Base-by-base conservation (phyloP, 2,329 filamentous ascomycete genomes). In the Colletotrichum simmondsii region DNA sequence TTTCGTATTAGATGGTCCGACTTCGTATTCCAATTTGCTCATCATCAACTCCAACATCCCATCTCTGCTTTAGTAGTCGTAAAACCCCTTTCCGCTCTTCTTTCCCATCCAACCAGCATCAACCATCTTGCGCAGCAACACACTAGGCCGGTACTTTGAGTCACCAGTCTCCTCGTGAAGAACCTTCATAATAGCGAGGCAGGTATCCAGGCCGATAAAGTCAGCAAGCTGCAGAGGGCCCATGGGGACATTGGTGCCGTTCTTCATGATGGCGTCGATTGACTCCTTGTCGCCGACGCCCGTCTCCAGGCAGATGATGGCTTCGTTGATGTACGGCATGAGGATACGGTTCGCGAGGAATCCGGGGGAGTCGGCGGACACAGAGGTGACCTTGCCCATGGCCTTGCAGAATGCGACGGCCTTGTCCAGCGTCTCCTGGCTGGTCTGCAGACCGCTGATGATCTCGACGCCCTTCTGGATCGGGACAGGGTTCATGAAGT, bases 271-370 rank as follows among this genome's bases (percentile, higher is more conserved):
- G 76, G 90, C 92, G 80, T 99, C 97, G 76, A 99, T 99, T 75
- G 96, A 94, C 79, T 98, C 95, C 77, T 94, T 93, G 75, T 91
- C 89, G 22, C 97, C 97, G 0, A 99, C 92, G 3, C 94, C 94
- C 0, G 97, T 98, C 85, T 99, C 97, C 16, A 99, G 87, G 83
- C 97, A 99, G 75, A 98, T 96, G 77, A 99, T 88, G 10, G 97
- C 97, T 85, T 99, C 97, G 82, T 99, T 99, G 86, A 99, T 98
- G 82, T 99, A 99, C 0, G 97, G 97, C 97, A 99, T 99, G 72
- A 99, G 86, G 74, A 99, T 99, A 11, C 97, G 90, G 83, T 99
- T 99, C 37, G 97, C 97, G 28, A 99, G 87, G 86, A 99, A 99
- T 1, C 97, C 97, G 0, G 97, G 97, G 0, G 94, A 91, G 83